These are phyloP conservation scores for Cutaneotrichosporon cutaneum DNA, from an alignment of 1,284 basidiomycete genomes.

Conservation along the genomic window DNA sequence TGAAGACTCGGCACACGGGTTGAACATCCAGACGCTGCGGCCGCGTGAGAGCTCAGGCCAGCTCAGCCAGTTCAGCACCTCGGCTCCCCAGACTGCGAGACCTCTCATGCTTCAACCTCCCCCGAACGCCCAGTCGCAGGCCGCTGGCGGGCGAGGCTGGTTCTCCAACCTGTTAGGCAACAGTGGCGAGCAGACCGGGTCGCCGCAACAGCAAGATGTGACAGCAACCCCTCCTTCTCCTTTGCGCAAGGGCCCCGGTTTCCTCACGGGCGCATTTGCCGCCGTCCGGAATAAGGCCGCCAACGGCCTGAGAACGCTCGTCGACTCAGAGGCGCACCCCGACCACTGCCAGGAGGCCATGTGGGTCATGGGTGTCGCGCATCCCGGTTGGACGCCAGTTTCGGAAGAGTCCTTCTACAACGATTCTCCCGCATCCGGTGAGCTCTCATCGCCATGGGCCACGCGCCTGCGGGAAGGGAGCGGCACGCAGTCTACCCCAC, in stretches of 20 bases:
- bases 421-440: neutral
- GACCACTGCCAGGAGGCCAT: conserved; percentile 76
- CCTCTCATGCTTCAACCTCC: conserved; percentile 15
- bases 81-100: conserved; percentile 23
- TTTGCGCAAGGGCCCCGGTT: conserved; percentile 38
- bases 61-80: conserved; percentile 28
- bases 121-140: conserved; percentile 21
- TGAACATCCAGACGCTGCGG: conserved; percentile 27
- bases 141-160: conserved; percentile 46
- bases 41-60: conserved; percentile 28
- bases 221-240: conserved; percentile 35
- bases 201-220: conserved; percentile 6
- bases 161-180: conserved; percentile 41
- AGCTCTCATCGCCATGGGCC: conserved; percentile 15
- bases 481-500: conserved; percentile 14
- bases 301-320: conserved; percentile 66
- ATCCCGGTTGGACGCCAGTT: conserved; percentile 56
- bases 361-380: conserved; percentile 77
- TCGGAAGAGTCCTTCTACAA: conserved; percentile 7
- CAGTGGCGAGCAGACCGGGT: conserved; percentile 6
- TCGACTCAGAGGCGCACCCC: conserved; percentile 73
- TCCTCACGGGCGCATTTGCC: conserved; percentile 44
- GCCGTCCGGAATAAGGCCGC: conserved; percentile 51
- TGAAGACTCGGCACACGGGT: conserved; percentile 4
- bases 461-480: conserved; percentile 15